Evolutionary conservation across 2,329 filamentous ascomycete genomes (phyloP).

Genomic region (Diaporthe aspalathi): DNA sequence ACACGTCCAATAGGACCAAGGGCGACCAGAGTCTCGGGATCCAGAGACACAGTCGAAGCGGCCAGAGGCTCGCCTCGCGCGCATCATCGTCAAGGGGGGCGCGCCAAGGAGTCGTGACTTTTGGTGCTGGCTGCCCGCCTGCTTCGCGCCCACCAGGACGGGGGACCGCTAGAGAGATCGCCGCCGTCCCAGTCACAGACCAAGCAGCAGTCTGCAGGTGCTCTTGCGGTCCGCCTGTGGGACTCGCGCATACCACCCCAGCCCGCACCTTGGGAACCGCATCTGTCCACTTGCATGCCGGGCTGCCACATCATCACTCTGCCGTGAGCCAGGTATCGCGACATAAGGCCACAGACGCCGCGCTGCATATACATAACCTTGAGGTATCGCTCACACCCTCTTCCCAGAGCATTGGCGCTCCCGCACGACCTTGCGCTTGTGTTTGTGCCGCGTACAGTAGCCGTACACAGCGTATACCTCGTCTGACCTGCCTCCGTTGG

Average conservation of each 20-base stretch:
- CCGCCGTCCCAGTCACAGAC: constrained; percentile 34
- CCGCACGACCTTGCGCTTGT: constrained; percentile 47
- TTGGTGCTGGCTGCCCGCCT: constrained; percentile 22
- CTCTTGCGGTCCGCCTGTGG: constrained; percentile 40
- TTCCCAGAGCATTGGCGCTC: constrained; percentile 45
- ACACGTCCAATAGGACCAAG: constrained; percentile 31
- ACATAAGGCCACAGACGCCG: constrained; percentile 51
- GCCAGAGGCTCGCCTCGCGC: constrained; percentile 35
- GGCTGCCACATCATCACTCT: constrained; percentile 59
- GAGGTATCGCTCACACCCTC: constrained; percentile 47
- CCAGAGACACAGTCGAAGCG: constrained; percentile 5
- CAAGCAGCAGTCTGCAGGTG: constrained; percentile 39
- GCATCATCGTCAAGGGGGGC: constrained; percentile 16
- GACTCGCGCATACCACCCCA: constrained; percentile 44
- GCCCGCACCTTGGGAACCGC: constrained; percentile 51
- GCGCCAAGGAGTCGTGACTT: constrained; percentile 17
- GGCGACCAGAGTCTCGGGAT: constrained; percentile 20
- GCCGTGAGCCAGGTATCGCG: constrained; percentile 51
- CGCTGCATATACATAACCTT: constrained; percentile 29
- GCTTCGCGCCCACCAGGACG: constrained; percentile 29
- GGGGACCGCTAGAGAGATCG: constrained; percentile 31
- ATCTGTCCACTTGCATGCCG: constrained; percentile 59
- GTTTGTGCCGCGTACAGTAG: constrained; percentile 45
- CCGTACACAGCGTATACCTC: constrained; percentile 47
- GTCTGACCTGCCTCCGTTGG: constrained; percentile 37